A percentile compares a stretch with the other conserved stretches of the same genome.
These are phyloP conservation scores for Ascochyta viciae-villosae DNA, from an alignment of 2,329 filamentous ascomycete species.

Conservation along the genomic window DNA sequence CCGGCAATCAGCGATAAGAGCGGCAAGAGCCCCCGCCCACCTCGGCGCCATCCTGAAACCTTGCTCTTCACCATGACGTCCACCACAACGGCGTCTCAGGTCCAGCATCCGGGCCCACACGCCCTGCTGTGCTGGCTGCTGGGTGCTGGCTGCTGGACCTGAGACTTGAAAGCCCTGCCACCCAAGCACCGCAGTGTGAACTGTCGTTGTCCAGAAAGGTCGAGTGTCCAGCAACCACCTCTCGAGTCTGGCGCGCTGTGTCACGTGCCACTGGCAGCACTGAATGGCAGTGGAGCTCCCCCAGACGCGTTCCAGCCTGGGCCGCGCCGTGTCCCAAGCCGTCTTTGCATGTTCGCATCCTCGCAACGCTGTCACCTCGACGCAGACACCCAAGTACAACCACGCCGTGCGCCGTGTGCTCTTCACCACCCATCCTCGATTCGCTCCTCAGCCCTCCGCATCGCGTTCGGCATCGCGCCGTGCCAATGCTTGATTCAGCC, in stretches of 20 bases:
- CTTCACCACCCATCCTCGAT: conserved; percentile 5
- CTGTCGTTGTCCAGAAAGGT: neutral
- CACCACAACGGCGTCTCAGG: conserved; percentile 14
- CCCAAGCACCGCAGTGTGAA: neutral
- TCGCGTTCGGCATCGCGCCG: conserved; percentile 1
- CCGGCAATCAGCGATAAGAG: conserved; percentile 14
- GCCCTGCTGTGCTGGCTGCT: neutral
- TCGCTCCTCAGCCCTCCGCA: conserved; percentile 1
- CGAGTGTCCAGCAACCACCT: neutral
- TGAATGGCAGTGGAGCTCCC: conserved; percentile 11
- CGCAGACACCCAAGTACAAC: neutral
- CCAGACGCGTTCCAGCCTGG: conserved; percentile 12
- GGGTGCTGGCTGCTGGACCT: neutral
- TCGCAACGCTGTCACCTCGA: neutral
- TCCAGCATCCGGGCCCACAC: conserved; percentile 14
- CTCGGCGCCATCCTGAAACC: conserved; percentile 29
- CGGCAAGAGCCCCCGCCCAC: conserved; percentile 19
- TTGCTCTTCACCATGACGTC: conserved; percentile 21
- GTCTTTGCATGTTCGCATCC: conserved; percentile 12
- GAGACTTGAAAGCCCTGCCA: neutral
- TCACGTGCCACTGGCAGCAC: conserved; percentile 12
- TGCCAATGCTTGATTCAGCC: neutral
- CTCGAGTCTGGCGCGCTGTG: conserved; percentile 6
- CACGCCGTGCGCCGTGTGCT: conserved; percentile 4
- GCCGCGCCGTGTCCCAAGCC: conserved; percentile 18